These are phyloP conservation scores for Aspergillus spinulosporus DNA, from an alignment of 2,329 filamentous ascomycete species.

Conservation along the genomic window DNA sequence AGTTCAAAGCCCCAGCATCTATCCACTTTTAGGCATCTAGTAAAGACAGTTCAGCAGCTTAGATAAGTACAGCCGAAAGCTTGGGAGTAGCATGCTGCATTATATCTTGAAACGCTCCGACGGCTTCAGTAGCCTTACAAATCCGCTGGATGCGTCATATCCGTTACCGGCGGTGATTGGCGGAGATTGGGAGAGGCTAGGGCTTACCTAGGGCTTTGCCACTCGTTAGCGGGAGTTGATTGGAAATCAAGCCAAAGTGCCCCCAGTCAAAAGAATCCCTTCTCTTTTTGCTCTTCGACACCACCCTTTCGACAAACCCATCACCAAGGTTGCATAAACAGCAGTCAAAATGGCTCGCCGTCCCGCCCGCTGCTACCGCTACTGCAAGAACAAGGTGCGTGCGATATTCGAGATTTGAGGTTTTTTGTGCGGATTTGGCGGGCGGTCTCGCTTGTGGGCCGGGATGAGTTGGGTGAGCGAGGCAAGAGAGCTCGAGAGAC, in stretches of 20 bases:
- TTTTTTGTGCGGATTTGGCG: constrained; percentile 20
- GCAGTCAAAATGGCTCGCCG: constrained; percentile 94
- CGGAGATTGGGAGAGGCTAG: constrained; percentile 28
- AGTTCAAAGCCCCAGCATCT: constrained; percentile 15
- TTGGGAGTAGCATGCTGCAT: constrained; percentile 1
- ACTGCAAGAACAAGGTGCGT: constrained; percentile 99
- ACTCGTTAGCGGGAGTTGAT: constrained; percentile 43
- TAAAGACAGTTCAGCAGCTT: neutral
- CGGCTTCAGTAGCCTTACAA: constrained; percentile 21
- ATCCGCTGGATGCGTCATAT: constrained; percentile 20
- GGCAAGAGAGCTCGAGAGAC: constrained; percentile 7
- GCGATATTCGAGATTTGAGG: constrained; percentile 29
- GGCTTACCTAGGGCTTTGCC: constrained; percentile 44
- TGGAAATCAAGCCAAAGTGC: constrained; percentile 44
- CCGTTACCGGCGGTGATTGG: constrained; percentile 26
- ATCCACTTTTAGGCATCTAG: neutral
- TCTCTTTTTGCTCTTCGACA: constrained; percentile 38
- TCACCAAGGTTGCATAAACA: constrained; percentile 50
- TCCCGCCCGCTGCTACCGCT: constrained; percentile 99
- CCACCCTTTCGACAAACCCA: constrained; percentile 37
- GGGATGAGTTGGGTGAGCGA: constrained; percentile 13
- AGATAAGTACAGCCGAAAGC: neutral
- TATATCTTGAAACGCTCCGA: constrained; percentile 13
- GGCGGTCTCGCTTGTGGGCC: constrained; percentile 33
- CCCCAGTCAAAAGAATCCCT: constrained; percentile 28